These are phyloP conservation scores for Geotrichum restrictum DNA, from an alignment of 1,139 yeast genomes.

Conservation along the genomic window DNA sequence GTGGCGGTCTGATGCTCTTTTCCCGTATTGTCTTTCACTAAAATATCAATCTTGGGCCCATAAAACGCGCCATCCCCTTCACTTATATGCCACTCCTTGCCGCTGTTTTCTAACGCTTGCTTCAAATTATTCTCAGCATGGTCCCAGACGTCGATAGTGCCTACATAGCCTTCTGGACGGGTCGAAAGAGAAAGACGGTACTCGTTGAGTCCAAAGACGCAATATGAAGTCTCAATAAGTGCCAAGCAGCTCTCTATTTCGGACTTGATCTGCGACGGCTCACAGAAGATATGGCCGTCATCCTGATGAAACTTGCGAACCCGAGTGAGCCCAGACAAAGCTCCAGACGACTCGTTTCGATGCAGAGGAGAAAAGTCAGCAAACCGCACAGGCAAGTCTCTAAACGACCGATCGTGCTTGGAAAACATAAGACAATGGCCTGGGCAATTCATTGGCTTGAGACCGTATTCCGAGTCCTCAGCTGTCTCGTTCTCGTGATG, in stretches of 20 bases:
- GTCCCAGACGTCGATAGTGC: constrained; percentile 80
- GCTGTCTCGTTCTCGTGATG: constrained; percentile 36
- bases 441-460: constrained; percentile 89
- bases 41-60: constrained; percentile 87
- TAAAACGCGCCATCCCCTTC: constrained; percentile 97
- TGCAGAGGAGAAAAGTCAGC: constrained; percentile 94
- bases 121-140: constrained; percentile 72
- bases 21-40: constrained; percentile 75
- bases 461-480: constrained; percentile 60
- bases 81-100: constrained; percentile 66
- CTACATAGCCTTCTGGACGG: constrained; percentile 82
- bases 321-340: constrained; percentile 88
- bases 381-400: constrained; percentile 82
- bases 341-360: constrained; percentile 93
- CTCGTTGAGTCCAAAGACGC: constrained; percentile 65
- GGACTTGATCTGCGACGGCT: constrained; percentile 68
- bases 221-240: constrained; percentile 73
- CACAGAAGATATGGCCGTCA: constrained; percentile 96
- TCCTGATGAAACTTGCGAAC: constrained; percentile 97
- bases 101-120: constrained; percentile 59
- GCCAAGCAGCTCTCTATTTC: constrained; percentile 75
- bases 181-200: constrained; percentile 80
- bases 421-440: constrained; percentile 91
- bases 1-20: constrained; percentile 95
- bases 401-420: constrained; percentile 77